Evolutionary conservation across 768 basidiomycete species (phyloP).

Genomic region (Boletus tylopilopsis): DNA sequence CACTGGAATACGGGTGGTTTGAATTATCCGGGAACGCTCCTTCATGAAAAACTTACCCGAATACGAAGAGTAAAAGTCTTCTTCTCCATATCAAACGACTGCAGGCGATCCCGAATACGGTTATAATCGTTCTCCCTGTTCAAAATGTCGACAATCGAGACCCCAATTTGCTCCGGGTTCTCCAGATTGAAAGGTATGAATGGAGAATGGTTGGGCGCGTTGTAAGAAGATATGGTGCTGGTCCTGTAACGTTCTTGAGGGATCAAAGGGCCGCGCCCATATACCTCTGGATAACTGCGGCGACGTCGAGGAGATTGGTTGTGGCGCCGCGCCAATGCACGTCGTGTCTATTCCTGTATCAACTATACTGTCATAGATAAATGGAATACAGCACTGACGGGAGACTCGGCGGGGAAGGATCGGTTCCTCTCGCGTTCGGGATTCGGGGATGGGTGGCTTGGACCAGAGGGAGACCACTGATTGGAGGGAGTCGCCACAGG

Average conservation of each 20-base stretch:
- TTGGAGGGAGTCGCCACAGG: constrained; percentile 15
- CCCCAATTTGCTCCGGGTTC: constrained; percentile 52
- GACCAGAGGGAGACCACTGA: constrained; percentile 4
- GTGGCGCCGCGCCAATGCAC: constrained; percentile 19
- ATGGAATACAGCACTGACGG: constrained; percentile 11
- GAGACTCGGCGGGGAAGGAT: constrained; percentile 4
- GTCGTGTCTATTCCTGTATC: constrained; percentile 14
- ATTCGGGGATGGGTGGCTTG: constrained; percentile 9
- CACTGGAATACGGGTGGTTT: constrained; percentile 43
- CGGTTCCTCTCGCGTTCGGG: constrained; percentile 23
- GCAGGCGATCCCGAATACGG: constrained; percentile 51
- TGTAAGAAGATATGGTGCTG: constrained; percentile 6
- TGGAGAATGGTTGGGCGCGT: constrained; percentile 34
- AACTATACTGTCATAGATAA: constrained; percentile 12
- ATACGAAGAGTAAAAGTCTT: constrained; percentile 75
- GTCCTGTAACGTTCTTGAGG: constrained; percentile 25
- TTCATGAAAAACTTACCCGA: constrained; percentile 43
- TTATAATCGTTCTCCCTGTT: constrained; percentile 43
- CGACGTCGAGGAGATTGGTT: constrained; percentile 4
- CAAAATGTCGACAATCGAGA: constrained; percentile 59
- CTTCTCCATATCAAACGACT: constrained; percentile 59
- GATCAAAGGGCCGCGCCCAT: constrained; percentile 19
- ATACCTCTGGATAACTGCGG: neutral
- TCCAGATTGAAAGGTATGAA: constrained; percentile 59
- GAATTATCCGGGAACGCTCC: neutral